Evolutionary conservation across 164 flowering plant species (phyloP).

Genomic region (Dillenia suffruticosa): DNA sequence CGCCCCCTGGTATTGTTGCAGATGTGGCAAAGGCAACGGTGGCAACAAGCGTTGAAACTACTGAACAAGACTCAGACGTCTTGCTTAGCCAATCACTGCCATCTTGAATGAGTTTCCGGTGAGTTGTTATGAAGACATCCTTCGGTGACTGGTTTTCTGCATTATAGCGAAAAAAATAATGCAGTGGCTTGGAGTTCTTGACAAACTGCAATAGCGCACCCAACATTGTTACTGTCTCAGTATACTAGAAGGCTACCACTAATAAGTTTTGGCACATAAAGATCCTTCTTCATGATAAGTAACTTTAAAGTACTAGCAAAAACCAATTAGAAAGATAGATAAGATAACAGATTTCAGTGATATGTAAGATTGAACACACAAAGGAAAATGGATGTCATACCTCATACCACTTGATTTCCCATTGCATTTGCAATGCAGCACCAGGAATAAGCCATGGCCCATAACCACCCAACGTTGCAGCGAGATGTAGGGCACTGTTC

Average conservation of each 20-base stretch:
- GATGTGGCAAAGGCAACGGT: conserved; percentile 32
- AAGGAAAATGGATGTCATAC: conserved; percentile 10
- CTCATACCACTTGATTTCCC: conserved; percentile 52
- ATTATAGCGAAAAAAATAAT: conserved; percentile 9
- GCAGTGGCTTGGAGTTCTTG: conserved; percentile 14
- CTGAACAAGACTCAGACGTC: conserved; percentile 23
- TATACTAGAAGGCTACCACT: too few relatives aligned
- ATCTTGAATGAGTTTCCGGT: conserved; percentile 7
- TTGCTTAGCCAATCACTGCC: conserved; percentile 22
- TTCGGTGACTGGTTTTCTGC: conserved; percentile 13
- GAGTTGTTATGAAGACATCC: conserved; percentile 19
- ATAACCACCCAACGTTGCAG: conserved; percentile 23
- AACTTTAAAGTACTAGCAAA: background rate
- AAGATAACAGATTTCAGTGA: too few relatives aligned
- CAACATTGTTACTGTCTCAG: too few relatives aligned
- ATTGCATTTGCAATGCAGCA: conserved; percentile 45
- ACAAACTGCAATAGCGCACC: conserved; percentile 11
- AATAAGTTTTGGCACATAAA: too few relatives aligned
- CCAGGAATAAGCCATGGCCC: conserved; percentile 48
- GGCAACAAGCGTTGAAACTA: conserved; percentile 17
- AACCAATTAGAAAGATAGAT: too few relatives aligned
- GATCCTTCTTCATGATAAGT: background rate
- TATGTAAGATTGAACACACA: too few relatives aligned
- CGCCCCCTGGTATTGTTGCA: conserved; percentile 22
- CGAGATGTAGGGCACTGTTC: conserved; percentile 41